phyloP scores from a whole-genome alignment of 2,329 filamentous ascomycete genomes.

The Diaporthe vexans region DNA sequence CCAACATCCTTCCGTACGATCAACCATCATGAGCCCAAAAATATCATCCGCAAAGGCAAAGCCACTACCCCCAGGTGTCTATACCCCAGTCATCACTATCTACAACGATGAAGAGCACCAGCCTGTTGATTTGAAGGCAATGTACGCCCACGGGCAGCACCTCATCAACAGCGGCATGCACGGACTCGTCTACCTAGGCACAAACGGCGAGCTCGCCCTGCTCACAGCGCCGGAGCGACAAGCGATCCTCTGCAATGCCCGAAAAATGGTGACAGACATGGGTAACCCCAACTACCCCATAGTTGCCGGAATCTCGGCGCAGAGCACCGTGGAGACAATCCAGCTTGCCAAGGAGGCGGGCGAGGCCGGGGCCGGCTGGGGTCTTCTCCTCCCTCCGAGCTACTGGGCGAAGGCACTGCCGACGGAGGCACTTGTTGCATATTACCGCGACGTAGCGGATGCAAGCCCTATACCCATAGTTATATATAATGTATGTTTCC shows the following conservation, averaged over 20 bases:
- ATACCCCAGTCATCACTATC: slow-evolving; percentile 61
- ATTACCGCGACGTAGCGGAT: slow-evolving; percentile 56
- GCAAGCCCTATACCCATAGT: slow-evolving; percentile 48
- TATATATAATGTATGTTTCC: slow-evolving; percentile 48
- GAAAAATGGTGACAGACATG: slow-evolving; percentile 49
- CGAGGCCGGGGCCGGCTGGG: slow-evolving; percentile 55
- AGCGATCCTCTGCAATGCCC: slow-evolving; percentile 55
- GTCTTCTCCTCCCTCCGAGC: slow-evolving; percentile 55
- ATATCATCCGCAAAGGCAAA: slow-evolving; percentile 52
- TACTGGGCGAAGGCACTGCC: slow-evolving; percentile 56
- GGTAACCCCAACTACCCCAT: slow-evolving; percentile 54
- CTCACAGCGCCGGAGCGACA: slow-evolving; percentile 57
- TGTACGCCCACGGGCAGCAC: slow-evolving; percentile 57
- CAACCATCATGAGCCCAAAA: neutral
- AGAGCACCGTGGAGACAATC: slow-evolving; percentile 53
- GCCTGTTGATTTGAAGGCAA: slow-evolving; percentile 59
- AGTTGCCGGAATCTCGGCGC: slow-evolving; percentile 59
- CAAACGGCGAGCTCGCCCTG: slow-evolving; percentile 61
- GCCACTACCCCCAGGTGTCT: slow-evolving; percentile 59
- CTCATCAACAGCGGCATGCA: slow-evolving; percentile 60
- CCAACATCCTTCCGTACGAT: too few relatives aligned
- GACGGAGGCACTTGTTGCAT: slow-evolving; percentile 52
- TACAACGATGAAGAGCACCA: slow-evolving; percentile 58
- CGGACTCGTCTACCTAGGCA: slow-evolving; percentile 61
- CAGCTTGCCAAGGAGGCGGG: slow-evolving; percentile 54